Evolutionary conservation across 768 basidiomycete genomes (phyloP), one percentile per base, ranked within the genome.

Genomic region (Tephrocybe sp.): DNA sequence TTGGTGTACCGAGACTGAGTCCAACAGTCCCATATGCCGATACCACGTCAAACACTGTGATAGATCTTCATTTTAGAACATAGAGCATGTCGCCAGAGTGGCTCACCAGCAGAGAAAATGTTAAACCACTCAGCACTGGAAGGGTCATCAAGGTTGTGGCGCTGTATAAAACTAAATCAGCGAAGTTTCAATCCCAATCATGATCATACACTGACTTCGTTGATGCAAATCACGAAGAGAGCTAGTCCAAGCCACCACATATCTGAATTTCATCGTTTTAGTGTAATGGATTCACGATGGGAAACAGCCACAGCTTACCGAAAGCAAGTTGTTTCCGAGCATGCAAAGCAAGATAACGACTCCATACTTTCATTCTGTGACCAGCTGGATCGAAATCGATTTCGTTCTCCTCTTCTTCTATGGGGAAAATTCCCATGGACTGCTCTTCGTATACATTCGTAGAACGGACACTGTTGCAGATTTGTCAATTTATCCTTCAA

Each of bases 161-260:
- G 76, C 88, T 91, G n/a, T n/a, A n/a, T n/a, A n/a, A 55, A 12
- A 34, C 19, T 21, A 15, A 11, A 27, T 58, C 36, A 56, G 12
- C 33, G 39, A 22, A 13, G 23, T 38, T 33, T 10, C 45, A 42
- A 39, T 15, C 8, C 19, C 7, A 16, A 48, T 34, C 19, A 8
- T 19, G 31, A 15, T 30, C 5, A 15, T 15, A 21, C 3, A 56
- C 77, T 51, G 53, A 90, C 91, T 78, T 97, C 97, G 53, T 97
- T 84, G 56, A 97, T 95, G 63, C 94, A 97, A 33, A 97, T 74
- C 1, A 97, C 66, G 68, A 94, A 93, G 11, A 97, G 66, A 0
- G 91, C 92, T 11, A 91, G 65, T 0, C 74, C 88, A 18, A 98
- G 66, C 93, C 93, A 97, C 95, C 94, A 97, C 80, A 97, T 92